Conservation (phyloP, 768 basidiomycete species). For the Russula ochroleuca region DNA sequence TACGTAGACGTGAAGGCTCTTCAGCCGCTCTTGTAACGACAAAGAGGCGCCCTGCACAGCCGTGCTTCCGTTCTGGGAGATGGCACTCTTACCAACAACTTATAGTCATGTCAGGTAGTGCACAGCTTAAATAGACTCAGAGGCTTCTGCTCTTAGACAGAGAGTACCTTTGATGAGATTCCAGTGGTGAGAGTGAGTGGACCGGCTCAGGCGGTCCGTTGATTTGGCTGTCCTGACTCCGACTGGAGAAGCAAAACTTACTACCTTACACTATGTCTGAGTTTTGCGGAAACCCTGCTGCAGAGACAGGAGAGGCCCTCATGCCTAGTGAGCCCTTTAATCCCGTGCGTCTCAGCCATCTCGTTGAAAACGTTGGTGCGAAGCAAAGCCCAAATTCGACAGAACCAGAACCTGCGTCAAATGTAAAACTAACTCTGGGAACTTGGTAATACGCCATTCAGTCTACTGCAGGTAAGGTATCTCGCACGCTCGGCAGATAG, state of each 20-base stretch:
- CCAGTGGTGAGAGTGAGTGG: slow-evolving; percentile 20
- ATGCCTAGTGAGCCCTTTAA: slow-evolving; percentile 56
- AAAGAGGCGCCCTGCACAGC: neutral
- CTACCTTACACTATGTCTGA: no score
- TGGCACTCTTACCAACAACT: no score
- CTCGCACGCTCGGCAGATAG: slow-evolving; percentile 8
- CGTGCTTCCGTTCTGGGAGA: no score
- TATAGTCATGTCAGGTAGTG: no score
- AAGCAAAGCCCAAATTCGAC: slow-evolving; percentile 65
- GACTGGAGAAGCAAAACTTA: neutral
- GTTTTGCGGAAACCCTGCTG: slow-evolving; percentile 58
- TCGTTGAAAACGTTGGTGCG: neutral
- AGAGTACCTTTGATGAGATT: slow-evolving; percentile 33
- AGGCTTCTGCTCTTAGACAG: slow-evolving; percentile 17
- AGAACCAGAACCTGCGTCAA: slow-evolving; percentile 65
- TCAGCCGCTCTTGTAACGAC: no score
- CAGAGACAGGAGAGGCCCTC: slow-evolving; percentile 50
- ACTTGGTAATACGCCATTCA: slow-evolving; percentile 70
- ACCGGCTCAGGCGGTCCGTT: neutral
- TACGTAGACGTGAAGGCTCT: neutral
- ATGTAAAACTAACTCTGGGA: slow-evolving; percentile 63
- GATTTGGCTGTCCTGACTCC: neutral
- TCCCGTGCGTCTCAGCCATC: neutral
- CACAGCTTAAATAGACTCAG: no score
- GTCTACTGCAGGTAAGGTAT: slow-evolving; percentile 75